Conservation (phyloP, 2,329 filamentous ascomycete species). For the Calonectria crousiana region DNA sequence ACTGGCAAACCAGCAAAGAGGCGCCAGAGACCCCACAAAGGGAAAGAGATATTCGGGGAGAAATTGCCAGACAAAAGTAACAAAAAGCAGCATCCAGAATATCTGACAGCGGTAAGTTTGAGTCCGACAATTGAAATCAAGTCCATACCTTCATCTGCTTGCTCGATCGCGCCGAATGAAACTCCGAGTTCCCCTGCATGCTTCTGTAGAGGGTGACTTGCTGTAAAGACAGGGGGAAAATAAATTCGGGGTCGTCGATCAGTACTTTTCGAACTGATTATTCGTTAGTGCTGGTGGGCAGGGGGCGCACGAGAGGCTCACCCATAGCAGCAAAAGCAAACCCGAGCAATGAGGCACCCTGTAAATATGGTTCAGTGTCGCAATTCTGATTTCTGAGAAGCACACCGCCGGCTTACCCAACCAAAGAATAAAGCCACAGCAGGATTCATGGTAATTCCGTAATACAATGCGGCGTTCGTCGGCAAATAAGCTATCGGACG, state of each 20-base stretch:
- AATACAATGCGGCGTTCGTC: slow-evolving; percentile 62
- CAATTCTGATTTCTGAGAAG: too few species aligned
- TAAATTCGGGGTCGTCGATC: slow-evolving; percentile 15
- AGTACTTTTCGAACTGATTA: neutral
- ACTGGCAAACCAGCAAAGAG: slow-evolving; percentile 74
- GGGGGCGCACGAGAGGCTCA: neutral
- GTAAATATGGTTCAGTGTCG: neutral
- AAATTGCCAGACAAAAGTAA: slow-evolving; percentile 70
- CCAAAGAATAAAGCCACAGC: slow-evolving; percentile 12
- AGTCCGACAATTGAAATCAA: slow-evolving; percentile 57
- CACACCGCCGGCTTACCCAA: neutral
- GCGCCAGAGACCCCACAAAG: slow-evolving; percentile 69
- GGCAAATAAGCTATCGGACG: slow-evolving; percentile 62
- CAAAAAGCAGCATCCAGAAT: slow-evolving; percentile 63
- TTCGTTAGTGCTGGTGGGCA: neutral
- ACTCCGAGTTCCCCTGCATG: slow-evolving; percentile 1
- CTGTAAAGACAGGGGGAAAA: slow-evolving; percentile 4
- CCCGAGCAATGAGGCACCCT: slow-evolving; percentile 6
- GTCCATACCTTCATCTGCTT: slow-evolving; percentile 63
- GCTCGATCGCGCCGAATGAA: slow-evolving; percentile 54
- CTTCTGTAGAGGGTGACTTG: slow-evolving; percentile 10
- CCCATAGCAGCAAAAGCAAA: slow-evolving; percentile 13
- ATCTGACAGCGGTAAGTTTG: slow-evolving; percentile 66
- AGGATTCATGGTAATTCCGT: slow-evolving; percentile 13
- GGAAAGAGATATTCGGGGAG: slow-evolving; percentile 72